These are phyloP conservation scores for Penicillium egyptiacum DNA, from an alignment of 495 filamentous ascomycete genomes.

Conservation along the genomic window DNA sequence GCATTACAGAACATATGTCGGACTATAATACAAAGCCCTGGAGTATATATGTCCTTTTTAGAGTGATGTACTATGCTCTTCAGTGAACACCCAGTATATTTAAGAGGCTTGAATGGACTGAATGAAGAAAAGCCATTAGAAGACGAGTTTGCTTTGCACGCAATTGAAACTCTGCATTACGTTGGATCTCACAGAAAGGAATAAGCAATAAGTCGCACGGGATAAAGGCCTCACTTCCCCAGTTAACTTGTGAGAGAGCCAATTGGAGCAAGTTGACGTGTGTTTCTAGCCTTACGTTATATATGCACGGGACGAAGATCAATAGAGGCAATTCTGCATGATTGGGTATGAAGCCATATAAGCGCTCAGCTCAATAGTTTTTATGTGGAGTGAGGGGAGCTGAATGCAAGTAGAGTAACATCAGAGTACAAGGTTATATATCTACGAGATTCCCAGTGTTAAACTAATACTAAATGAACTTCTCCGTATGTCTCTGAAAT, in stretches of 20 bases:
- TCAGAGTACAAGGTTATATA: not conserved
- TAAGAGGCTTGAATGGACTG: not conserved
- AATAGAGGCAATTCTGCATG: slow-evolving; percentile 2
- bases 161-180: slow-evolving; percentile 13
- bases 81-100: not conserved
- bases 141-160: slow-evolving; percentile 2
- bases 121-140: not conserved
- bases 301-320: not conserved
- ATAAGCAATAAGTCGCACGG: slow-evolving; percentile 9
- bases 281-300: not conserved
- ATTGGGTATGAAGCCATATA: not conserved
- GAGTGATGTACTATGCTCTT: not conserved
- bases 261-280: not conserved
- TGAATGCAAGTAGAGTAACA: slow-evolving; percentile 2
- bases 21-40: slow-evolving; percentile 1
- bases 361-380: not conserved
- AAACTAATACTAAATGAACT: too few relatives aligned
- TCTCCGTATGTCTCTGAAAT: not conserved
- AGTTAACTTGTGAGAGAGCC: not conserved
- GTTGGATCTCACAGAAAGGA: slow-evolving; percentile 6
- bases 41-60: not conserved
- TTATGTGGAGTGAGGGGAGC: slow-evolving; percentile 4
- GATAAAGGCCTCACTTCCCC: not conserved
- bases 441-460: not conserved
- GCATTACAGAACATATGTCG: slow-evolving; percentile 3